A percentile compares a stretch with the other conserved stretches of the same genome.
These are phyloP conservation scores for Penicillium crustosum DNA, from an alignment of 2,329 filamentous ascomycete genomes.

Conservation along the genomic window DNA sequence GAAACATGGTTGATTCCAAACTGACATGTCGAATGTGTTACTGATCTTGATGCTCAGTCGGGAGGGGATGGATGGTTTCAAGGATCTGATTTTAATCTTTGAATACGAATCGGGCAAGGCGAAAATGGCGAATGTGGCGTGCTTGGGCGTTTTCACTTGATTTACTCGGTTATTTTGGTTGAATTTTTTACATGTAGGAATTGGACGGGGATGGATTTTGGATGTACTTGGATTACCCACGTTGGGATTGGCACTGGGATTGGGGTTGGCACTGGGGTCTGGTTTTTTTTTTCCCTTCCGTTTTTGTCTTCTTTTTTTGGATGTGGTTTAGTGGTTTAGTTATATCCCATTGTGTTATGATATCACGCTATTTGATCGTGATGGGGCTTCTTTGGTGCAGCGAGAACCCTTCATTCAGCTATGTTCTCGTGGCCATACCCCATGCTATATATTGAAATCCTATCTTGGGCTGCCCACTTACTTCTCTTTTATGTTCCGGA, in stretches of 20 bases:
- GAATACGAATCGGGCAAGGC: conserved; percentile 11
- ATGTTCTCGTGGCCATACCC: conserved; percentile 4
- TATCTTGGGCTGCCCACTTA: neutral
- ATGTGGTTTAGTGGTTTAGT: conserved; percentile 13
- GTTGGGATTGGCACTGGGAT: neutral
- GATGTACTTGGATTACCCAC: neutral
- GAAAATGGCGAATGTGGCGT: conserved; percentile 16
- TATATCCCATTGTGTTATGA: conserved; percentile 32
- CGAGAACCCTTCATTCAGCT: neutral
- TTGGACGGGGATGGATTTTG: neutral
- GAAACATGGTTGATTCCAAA: conserved; percentile 3
- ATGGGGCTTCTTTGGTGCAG: neutral
- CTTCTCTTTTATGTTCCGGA: neutral
- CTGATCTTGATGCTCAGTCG: neutral
- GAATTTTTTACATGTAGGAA: neutral
- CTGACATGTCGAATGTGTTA: conserved; percentile 3
- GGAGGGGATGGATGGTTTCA: neutral
- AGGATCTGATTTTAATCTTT: neutral
- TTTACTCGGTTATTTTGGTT: neutral
- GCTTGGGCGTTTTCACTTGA: conserved; percentile 10
- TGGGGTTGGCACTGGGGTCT: neutral
- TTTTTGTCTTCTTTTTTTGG: neutral
- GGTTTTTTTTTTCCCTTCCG: neutral
- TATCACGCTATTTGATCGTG: conserved; percentile 22
- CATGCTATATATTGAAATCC: conserved; percentile 11